Evolutionary conservation across 345 rosid genomes (phyloP).

Genomic region (Eutrema yunnanense): DNA sequence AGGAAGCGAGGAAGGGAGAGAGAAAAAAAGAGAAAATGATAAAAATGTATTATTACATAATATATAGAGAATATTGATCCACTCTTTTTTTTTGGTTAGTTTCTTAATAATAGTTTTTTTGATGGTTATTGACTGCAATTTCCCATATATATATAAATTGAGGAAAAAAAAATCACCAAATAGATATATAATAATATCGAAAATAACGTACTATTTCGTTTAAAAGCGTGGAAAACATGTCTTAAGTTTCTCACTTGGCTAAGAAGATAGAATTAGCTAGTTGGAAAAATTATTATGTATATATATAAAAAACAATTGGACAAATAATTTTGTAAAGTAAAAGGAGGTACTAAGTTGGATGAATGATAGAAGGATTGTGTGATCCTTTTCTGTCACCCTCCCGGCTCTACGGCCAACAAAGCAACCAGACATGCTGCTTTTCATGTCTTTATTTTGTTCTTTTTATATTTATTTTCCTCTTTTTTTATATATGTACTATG

Average conservation of each 20-base stretch:
- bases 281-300: background rate
- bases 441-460: conserved; percentile 22
- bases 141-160: background rate
- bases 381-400: conserved; percentile 17
- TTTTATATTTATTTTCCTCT: background rate
- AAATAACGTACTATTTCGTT: background rate
- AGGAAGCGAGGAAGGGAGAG: too few species aligned
- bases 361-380: conserved; percentile 24
- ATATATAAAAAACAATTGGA: too few species aligned
- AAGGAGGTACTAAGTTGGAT: conserved; percentile 11
- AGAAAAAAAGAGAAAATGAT: too few species aligned
- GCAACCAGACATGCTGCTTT: conserved; percentile 26
- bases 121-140: too few species aligned
- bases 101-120: too few species aligned
- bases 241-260: conserved; percentile 1
- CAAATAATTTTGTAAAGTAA: conserved; percentile 10
- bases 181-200: background rate
- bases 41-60: too few species aligned
- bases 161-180: background rate
- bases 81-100: too few species aligned
- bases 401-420: conserved; percentile 15
- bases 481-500: background rate
- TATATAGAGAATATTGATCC: too few species aligned
- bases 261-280: background rate
- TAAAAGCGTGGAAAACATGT: conserved; percentile 21